Conservation (phyloP, 2,329 filamentous ascomycete species). For the Nakataea oryzae region DNA sequence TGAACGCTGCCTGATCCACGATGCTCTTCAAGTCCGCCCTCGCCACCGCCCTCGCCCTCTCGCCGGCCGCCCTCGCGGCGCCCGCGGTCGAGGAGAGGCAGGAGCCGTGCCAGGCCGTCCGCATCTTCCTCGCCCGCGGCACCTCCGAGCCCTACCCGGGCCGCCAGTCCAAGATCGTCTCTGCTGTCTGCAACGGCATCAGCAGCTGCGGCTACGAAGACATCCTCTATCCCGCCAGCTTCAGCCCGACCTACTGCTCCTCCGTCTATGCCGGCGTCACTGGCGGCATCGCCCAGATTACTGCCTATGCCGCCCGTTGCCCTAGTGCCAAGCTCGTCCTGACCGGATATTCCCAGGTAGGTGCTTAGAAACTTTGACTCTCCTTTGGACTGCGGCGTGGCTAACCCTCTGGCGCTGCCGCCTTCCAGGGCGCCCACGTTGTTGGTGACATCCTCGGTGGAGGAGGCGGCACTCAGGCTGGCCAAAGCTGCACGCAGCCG, state of each 20-base stretch:
- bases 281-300: constrained; percentile 14
- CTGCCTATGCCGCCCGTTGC: constrained; percentile 15
- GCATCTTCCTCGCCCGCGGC: constrained; percentile 18
- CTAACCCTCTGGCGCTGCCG: background rate
- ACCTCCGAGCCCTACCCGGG: constrained; percentile 20
- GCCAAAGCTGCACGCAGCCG: constrained; percentile 9
- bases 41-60: background rate
- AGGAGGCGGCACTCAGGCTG: constrained; percentile 11
- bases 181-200: constrained; percentile 16
- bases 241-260: constrained; percentile 12
- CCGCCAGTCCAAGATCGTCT: constrained; percentile 15
- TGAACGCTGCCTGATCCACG: background rate
- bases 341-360: constrained; percentile 18
- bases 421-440: constrained; percentile 7
- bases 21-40: background rate
- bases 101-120: constrained; percentile 14
- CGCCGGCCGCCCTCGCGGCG: background rate
- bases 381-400: background rate
- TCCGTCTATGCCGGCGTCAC: constrained; percentile 13
- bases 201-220: constrained; percentile 18
- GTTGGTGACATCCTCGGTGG: constrained; percentile 12
- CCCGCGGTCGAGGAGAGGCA: background rate
- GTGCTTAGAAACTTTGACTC: constrained; percentile 5
- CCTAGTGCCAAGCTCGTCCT: constrained; percentile 17
- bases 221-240: constrained; percentile 5